phyloP scores from a whole-genome alignment of 2,329 filamentous ascomycete species.

The Fusarium sp. region DNA sequence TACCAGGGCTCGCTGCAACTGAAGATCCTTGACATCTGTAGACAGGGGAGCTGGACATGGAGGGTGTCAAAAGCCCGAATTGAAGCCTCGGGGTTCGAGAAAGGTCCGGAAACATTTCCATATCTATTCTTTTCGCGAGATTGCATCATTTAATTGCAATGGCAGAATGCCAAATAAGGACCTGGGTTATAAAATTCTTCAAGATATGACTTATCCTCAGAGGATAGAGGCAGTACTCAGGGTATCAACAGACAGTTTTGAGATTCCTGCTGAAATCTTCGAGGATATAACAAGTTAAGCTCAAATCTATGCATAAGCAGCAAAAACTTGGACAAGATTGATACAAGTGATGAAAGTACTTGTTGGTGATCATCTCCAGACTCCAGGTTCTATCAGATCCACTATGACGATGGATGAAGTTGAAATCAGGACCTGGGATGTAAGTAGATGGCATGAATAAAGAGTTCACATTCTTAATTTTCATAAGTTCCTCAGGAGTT shows the following conservation, averaged over 20 bases:
- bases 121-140: neutral
- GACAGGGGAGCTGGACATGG: constrained; percentile 10
- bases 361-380: constrained; percentile 10
- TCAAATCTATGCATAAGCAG: neutral
- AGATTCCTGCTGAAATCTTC: no score
- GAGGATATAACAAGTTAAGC: neutral
- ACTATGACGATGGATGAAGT: constrained; percentile 13
- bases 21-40: constrained; percentile 13
- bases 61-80: neutral
- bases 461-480: neutral
- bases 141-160: constrained; percentile 1
- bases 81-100: neutral
- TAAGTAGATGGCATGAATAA: neutral
- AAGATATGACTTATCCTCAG: neutral
- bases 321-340: neutral
- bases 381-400: constrained; percentile 4
- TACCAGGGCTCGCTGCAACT: neutral
- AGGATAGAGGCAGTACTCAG: neutral
- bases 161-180: neutral
- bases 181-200: neutral
- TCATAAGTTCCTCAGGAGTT: neutral
- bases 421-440: neutral
- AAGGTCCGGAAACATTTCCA: neutral
- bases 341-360: neutral
- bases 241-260: neutral